Conservation (phyloP, 116 monocot genomes). For the Trichopus zeylanicus region DNA sequence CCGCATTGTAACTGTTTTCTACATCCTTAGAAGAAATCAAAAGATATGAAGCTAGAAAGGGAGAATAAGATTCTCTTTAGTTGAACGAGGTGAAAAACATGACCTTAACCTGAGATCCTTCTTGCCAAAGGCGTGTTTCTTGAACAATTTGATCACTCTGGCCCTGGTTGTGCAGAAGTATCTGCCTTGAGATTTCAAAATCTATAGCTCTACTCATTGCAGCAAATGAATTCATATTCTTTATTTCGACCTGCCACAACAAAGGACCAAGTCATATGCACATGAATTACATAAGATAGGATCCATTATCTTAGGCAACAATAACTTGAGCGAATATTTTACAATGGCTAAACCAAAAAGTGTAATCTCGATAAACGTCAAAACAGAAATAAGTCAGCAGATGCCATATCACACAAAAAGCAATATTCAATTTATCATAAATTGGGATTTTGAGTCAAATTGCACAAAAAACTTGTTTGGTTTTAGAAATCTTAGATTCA, state of each 20-base stretch:
- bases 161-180: constrained; percentile 66
- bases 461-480: too few relatives aligned
- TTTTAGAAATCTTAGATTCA: too few relatives aligned
- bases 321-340: too few relatives aligned
- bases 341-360: too few relatives aligned
- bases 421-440: too few relatives aligned
- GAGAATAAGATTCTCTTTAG: not conserved
- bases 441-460: too few relatives aligned
- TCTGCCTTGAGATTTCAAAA: constrained; percentile 92
- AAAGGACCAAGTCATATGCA: not conserved
- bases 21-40: not conserved
- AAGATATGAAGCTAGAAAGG: not conserved
- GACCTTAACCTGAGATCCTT: constrained; percentile 58
- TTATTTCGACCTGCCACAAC: constrained; percentile 84
- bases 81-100: not conserved
- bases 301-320: too few relatives aligned
- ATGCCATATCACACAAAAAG: too few relatives aligned
- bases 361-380: too few relatives aligned
- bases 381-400: too few relatives aligned
- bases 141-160: constrained; percentile 91
- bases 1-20: constrained; percentile 96
- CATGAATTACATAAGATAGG: not conserved
- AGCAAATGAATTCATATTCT: constrained; percentile 99
- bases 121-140: constrained; percentile 98
- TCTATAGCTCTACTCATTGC: constrained; percentile 95